Percentiles rank a stretch among this genome's conserved stretches.
These are phyloP conservation scores for Phlebiopsis gigantea DNA, from an alignment of 768 basidiomycete genomes.

Conservation along the genomic window DNA sequence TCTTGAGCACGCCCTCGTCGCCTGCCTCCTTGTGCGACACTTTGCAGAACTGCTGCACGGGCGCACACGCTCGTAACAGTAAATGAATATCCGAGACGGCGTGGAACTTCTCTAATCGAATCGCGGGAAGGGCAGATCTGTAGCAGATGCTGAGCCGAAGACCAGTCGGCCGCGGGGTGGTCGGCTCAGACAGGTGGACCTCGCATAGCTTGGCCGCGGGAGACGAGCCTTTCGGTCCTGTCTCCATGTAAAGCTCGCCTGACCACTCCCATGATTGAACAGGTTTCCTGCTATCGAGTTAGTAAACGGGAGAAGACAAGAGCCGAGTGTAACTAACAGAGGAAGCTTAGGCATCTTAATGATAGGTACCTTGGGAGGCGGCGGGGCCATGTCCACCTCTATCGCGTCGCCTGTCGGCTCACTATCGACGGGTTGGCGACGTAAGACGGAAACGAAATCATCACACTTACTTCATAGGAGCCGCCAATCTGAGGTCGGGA, in stretches of 20 bases:
- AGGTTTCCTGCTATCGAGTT: background rate
- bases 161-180: constrained; percentile 34
- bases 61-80: constrained; percentile 45
- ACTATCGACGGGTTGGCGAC: background rate
- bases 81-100: constrained; percentile 39
- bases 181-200: constrained; percentile 40
- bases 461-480: constrained; percentile 20
- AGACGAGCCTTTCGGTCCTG: constrained; percentile 26
- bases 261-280: constrained; percentile 58
- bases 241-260: constrained; percentile 45
- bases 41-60: constrained; percentile 47
- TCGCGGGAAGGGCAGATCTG: constrained; percentile 29
- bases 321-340: constrained; percentile 2
- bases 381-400: background rate
- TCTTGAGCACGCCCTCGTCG: constrained; percentile 36
- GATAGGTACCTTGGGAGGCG: background rate
- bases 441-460: background rate
- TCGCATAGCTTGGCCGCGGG: constrained; percentile 40
- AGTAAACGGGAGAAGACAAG: background rate
- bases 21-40: constrained; percentile 35
- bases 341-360: constrained; percentile 4
- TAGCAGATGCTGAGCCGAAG: constrained; percentile 48
- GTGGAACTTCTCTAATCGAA: constrained; percentile 46
- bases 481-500: constrained; percentile 14
- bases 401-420: constrained; percentile 1